A percentile compares a stretch with the other conserved stretches of the same genome.
Evolutionary conservation across 257 asterid species (phyloP).

Genomic region (Lithospermum erythrorhizon): DNA sequence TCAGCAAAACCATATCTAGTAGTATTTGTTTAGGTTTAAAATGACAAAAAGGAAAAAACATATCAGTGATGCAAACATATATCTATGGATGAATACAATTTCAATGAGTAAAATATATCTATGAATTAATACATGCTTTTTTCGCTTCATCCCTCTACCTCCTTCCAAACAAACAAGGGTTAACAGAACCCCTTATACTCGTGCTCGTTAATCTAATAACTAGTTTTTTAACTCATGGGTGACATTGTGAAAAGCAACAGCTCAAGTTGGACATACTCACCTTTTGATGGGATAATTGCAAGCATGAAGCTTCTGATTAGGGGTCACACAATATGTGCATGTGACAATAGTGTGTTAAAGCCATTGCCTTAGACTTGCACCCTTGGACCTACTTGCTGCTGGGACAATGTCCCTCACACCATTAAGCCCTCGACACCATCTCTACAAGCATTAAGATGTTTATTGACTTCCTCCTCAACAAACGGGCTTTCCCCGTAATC

Average conservation of each 20-base stretch:
- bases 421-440: not conserved
- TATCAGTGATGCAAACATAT: too few relatives aligned
- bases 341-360: constrained; percentile 45
- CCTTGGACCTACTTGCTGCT: constrained; percentile 25
- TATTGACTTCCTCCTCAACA: constrained; percentile 31
- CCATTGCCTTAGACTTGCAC: constrained; percentile 57
- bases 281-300: constrained; percentile 67
- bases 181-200: too few relatives aligned
- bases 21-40: too few relatives aligned
- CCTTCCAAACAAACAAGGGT: too few relatives aligned
- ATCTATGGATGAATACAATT: too few relatives aligned
- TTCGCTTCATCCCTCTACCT: too few relatives aligned
- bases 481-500: constrained; percentile 68
- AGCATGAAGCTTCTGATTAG: constrained; percentile 67
- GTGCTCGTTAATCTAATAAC: too few relatives aligned
- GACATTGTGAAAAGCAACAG: not conserved
- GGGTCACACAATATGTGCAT: constrained; percentile 65
- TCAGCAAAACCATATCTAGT: too few relatives aligned
- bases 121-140: too few relatives aligned
- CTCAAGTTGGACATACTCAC: constrained; percentile 23
- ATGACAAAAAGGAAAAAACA: too few relatives aligned
- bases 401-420: not conserved
- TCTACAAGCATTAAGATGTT: not conserved
- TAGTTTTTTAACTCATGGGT: not conserved
- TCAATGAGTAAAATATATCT: too few relatives aligned